Evolutionary conservation across 768 basidiomycete genomes (phyloP).

Genomic region (Leccinum pellstonianum): DNA sequence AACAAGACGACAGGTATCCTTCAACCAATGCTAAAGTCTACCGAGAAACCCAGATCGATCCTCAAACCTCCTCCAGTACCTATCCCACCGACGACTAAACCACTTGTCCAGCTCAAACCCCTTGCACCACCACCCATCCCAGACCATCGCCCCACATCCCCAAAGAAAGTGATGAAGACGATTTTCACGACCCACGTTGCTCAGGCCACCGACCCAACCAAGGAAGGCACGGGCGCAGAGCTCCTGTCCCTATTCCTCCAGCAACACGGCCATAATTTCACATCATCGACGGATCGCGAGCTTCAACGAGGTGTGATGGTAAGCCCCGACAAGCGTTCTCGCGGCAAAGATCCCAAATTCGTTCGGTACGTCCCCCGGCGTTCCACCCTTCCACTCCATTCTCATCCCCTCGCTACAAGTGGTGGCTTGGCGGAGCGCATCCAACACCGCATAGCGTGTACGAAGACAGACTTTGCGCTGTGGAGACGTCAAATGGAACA

Average conservation of each 20-base stretch:
- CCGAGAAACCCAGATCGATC: constrained; percentile 24
- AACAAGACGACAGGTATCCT: constrained; percentile 7
- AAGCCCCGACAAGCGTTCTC: constrained; percentile 56
- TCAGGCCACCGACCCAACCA: constrained; percentile 49
- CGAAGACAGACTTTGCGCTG: constrained; percentile 45
- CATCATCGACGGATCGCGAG: constrained; percentile 36
- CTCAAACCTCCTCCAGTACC: constrained; percentile 32
- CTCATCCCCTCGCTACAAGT: constrained; percentile 30
- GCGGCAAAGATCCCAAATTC: constrained; percentile 44
- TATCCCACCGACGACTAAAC: constrained; percentile 12
- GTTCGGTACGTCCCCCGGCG: constrained; percentile 40
- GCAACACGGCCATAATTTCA: constrained; percentile 41
- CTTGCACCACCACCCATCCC: constrained; percentile 32
- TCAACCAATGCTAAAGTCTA: constrained; percentile 9
- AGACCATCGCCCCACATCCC: constrained; percentile 13
- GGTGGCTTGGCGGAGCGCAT: constrained; percentile 56
- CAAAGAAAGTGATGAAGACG: constrained; percentile 42
- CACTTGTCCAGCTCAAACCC: constrained; percentile 19
- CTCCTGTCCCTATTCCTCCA: constrained; percentile 53
- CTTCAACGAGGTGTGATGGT: constrained; percentile 51
- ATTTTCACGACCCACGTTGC: constrained; percentile 55
- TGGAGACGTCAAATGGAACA: constrained; percentile 54
- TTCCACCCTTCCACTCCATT: too few species aligned
- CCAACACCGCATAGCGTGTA: constrained; percentile 41
- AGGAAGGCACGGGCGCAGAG: constrained; percentile 49